Evolutionary conservation across 495 filamentous ascomycete species (phyloP), one percentile per base, ranked within the genome.

Genomic region (Lophium mytilinum): DNA sequence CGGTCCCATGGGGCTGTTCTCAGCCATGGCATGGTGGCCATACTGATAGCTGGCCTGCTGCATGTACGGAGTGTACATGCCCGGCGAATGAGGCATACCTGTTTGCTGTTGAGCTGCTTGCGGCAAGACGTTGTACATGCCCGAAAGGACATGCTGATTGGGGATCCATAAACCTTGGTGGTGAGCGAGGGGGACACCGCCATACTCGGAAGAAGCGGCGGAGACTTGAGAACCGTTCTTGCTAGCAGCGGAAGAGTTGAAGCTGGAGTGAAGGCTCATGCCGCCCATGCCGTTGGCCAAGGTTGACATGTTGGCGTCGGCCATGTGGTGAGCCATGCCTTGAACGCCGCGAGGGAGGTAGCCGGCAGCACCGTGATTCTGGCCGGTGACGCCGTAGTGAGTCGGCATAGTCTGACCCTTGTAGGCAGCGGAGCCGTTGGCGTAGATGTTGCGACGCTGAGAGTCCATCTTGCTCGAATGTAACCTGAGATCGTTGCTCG

Each of bases 51-150:
- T 52, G 41, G 39, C 52, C 53, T 66, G 65, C 10, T 60, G 61
- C 43, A 73, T 62, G 59, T 55, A 71, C 12, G 63, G 63, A 35
- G 61, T 65, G 57, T 72, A 73, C 65, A 73, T 67, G 53, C 42
- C 59, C 17, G 66, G 56, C 6, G 67, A 65, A 43, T 62, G 62
- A 11, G 48, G 40, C 46, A 66, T 59, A 36, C 43, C 53, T 6
- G 37, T 30, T 43, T 69, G 64, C 21, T 54, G 53, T 56, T 68
- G 70, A 30, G 30, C 57, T 21, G 17, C 34, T 12, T 41, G 40
- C 14, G 55, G 52, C 59, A 66, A 50, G 46, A 63, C 59, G 10
- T 30, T 42, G 48, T 66, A 66, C 59, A 60, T 56, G 50, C 17
- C 40, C 46, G 50, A 42, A 19, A 54, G 53, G 17, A 54, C 50